Evolutionary conservation across 495 filamentous ascomycete genomes (phyloP).

Genomic region (Recurvomyces mirabilis): DNA sequence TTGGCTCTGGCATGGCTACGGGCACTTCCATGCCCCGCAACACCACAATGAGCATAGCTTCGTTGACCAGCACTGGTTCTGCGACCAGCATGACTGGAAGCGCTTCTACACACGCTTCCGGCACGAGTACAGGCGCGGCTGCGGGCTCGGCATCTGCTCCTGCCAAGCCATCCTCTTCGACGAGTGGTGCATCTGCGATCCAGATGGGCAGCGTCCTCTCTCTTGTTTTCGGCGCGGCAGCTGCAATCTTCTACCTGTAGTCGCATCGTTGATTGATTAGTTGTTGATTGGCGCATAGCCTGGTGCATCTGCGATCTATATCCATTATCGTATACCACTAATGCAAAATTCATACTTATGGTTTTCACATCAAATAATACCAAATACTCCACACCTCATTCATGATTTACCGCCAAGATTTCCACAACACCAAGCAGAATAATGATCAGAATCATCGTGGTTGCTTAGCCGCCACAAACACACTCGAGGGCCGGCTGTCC

Average conservation of each 20-base stretch:
- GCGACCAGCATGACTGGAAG: conserved; percentile 4
- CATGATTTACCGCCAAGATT: too few species aligned
- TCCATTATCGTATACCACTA: too few species aligned
- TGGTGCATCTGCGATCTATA: too few species aligned
- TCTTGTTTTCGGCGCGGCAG: conserved; percentile 29
- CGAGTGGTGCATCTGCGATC: conserved; percentile 11
- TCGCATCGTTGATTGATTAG: too few species aligned
- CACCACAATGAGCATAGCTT: conserved; percentile 21
- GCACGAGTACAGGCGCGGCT: background rate
- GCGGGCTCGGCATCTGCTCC: conserved; percentile 8
- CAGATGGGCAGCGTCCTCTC: conserved; percentile 24
- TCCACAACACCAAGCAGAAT: too few species aligned
- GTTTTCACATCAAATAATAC: too few species aligned
- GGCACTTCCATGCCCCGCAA: conserved; percentile 17
- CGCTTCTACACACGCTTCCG: conserved; percentile 2
- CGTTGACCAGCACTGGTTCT: conserved; percentile 4
- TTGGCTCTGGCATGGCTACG: conserved; percentile 7
- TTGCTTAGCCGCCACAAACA: too few species aligned
- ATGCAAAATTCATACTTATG: too few species aligned
- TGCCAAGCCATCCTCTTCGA: conserved; percentile 10
- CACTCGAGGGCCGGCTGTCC: too few species aligned
- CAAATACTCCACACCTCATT: too few species aligned
- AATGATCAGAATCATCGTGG: too few species aligned
- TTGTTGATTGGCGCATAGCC: background rate
- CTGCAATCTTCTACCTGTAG: conserved; percentile 27